These are phyloP conservation scores for Nelumbo lutea DNA, from an alignment of 164 flowering plant species.

Conservation along the genomic window DNA sequence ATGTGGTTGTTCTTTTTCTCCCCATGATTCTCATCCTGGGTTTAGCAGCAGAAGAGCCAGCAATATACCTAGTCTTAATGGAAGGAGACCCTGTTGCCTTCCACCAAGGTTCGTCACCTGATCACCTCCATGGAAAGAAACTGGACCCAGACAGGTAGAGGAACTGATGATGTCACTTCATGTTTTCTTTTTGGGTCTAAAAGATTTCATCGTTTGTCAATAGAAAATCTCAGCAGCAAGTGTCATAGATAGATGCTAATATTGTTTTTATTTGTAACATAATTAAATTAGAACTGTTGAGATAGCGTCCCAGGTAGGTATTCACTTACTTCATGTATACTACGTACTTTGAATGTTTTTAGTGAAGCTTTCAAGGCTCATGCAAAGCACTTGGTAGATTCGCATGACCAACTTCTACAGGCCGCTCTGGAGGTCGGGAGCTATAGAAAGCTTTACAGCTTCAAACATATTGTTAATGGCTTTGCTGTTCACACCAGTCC, in stretches of 20 bases:
- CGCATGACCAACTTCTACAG: conserved; percentile 60
- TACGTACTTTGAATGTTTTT: neutral
- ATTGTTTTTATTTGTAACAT: no score
- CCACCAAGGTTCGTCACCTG: conserved; percentile 13
- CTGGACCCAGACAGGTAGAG: conserved; percentile 31
- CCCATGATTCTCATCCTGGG: conserved; percentile 3
- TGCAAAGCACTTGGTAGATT: conserved; percentile 43
- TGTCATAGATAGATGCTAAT: no score
- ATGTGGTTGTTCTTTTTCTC: neutral
- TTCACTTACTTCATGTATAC: neutral
- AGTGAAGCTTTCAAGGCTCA: conserved; percentile 51
- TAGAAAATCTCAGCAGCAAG: no score
- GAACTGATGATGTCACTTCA: neutral
- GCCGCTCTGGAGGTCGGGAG: conserved; percentile 47
- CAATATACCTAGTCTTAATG: conserved; percentile 55
- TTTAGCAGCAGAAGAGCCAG: conserved; percentile 39
- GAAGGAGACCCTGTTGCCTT: conserved; percentile 74
- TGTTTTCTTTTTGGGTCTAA: no score
- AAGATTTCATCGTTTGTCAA: no score
- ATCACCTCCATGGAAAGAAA: conserved; percentile 10
- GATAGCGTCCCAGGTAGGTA: neutral
- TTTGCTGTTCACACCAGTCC: conserved; percentile 73
- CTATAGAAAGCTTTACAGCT: conserved; percentile 84
- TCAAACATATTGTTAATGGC: conserved; percentile 73
- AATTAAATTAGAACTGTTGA: no score